Evolutionary conservation across 2,329 filamentous ascomycete genomes (phyloP).

Genomic region (Aspergillus nomiae): DNA sequence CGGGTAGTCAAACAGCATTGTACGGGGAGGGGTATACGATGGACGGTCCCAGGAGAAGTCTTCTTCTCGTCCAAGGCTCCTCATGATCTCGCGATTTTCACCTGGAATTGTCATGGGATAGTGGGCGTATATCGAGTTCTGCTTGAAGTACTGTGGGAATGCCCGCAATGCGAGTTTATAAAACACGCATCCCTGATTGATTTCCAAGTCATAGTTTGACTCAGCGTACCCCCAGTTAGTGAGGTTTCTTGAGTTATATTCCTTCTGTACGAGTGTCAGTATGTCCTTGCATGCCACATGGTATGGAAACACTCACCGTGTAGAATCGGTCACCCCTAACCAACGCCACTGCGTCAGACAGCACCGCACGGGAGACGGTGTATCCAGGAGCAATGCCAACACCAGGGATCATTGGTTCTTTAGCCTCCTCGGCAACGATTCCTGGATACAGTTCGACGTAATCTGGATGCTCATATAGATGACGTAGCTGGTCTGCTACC

Average conservation of each 20-base stretch:
- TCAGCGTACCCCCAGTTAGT: slow-evolving; percentile 85
- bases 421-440: slow-evolving; percentile 73
- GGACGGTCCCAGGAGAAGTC: slow-evolving; percentile 72
- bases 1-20: slow-evolving; percentile 63
- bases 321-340: slow-evolving; percentile 68
- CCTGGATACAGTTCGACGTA: slow-evolving; percentile 80
- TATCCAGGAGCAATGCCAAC: slow-evolving; percentile 75
- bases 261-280: slow-evolving; percentile 39
- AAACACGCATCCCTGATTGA: slow-evolving; percentile 81
- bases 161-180: slow-evolving; percentile 81
- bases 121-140: slow-evolving; percentile 78
- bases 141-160: slow-evolving; percentile 77
- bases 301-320: slow-evolving; percentile 63
- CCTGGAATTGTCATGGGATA: slow-evolving; percentile 71
- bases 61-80: slow-evolving; percentile 65
- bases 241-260: slow-evolving; percentile 71
- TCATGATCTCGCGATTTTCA: slow-evolving; percentile 72
- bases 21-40: slow-evolving; percentile 48
- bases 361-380: slow-evolving; percentile 73
- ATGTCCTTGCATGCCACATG: slow-evolving; percentile 12
- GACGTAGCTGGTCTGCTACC: slow-evolving; percentile 65
- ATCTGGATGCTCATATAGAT: slow-evolving; percentile 72
- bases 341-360: slow-evolving; percentile 75
- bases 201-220: slow-evolving; percentile 68
- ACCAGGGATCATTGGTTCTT: slow-evolving; percentile 71